Evolutionary conservation across 2,329 filamentous ascomycete species (phyloP), one percentile per base, ranked within the genome.

Genomic region (Xylariaceae sp.): DNA sequence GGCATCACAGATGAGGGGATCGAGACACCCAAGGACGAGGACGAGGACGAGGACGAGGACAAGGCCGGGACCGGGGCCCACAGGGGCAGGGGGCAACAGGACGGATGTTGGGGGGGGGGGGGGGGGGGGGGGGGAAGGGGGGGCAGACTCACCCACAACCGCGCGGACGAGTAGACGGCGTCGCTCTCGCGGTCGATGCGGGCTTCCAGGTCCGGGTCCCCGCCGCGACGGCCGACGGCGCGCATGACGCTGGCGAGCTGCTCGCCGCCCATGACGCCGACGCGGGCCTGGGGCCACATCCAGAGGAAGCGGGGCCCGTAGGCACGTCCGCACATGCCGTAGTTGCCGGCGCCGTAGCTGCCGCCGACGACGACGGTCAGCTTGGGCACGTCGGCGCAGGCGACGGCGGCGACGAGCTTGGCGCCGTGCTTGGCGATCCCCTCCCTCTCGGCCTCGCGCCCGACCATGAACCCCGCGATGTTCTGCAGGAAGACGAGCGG

Each of bases 401-500:
- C 86, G 9, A 96, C 92, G 6, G 90, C 92, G 3, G 88, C 94
- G 18, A 96, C 92, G 13, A 98, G 77, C 64, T 98, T 96, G 5
- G 92, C 92, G 25, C 92, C 92, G 53, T 96, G 93, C 70, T 96
- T 96, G 35, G 92, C 92, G 49, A 98, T 96, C 10, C 92, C 92
- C 33, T 90, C 90, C 35, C 83, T 82, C 63, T 98, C 92, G 0
- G 90, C 88, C 50, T 92, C 86, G 13, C 78, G 75, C 27, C 92
- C 92, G 19, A 98, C 92, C 92, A 98, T 98, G 73, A 98, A 98
- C 27, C 92, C 92, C 5, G 80, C 82, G 56, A 98, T 96, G 60
- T 98, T 96, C 59, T 98, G 92, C 14, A 98, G 67, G 63, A 96
- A 96, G 32, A 96, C 72, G 8, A 96, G 69, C 1, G 92, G 90